Conservation (phyloP, 495 filamentous ascomycete genomes). For the Penicillium samsonianum region DNA sequence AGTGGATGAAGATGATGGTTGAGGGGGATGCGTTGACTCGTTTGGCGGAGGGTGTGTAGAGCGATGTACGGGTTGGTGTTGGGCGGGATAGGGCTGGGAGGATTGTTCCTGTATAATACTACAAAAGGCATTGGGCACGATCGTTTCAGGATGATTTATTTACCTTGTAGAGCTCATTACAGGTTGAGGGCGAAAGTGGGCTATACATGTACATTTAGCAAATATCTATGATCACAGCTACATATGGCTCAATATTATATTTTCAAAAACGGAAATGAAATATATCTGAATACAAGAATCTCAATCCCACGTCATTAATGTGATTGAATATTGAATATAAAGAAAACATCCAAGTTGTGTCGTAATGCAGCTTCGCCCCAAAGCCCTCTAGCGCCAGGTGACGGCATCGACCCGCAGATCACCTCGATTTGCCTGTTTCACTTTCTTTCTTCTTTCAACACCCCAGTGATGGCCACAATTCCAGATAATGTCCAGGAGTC, state of each 20-base stretch:
- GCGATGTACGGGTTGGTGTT: neutral
- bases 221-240: neutral
- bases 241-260: neutral
- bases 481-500: constrained; percentile 34
- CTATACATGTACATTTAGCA: neutral
- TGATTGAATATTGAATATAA: neutral
- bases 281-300: neutral
- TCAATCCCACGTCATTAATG: neutral
- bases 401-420: constrained; percentile 16
- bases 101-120: neutral
- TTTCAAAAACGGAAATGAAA: neutral
- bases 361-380: constrained; percentile 2
- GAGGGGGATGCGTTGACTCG: constrained; percentile 68
- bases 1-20: constrained; percentile 92
- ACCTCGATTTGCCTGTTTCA: constrained; percentile 3
- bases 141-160: neutral
- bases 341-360: neutral
- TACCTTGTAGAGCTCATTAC: neutral
- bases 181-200: neutral
- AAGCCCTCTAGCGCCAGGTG: constrained; percentile 11
- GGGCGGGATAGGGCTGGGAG: neutral
- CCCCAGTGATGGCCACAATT: constrained; percentile 31
- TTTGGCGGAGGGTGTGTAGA: constrained; percentile 45
- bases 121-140: neutral
- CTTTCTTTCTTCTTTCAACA: constrained; percentile 13